Percentiles rank a stretch among this genome's conserved stretches.
Conservation (phyloP, 2,329 filamentous ascomycete genomes). For the Xylariaceae sp. region DNA sequence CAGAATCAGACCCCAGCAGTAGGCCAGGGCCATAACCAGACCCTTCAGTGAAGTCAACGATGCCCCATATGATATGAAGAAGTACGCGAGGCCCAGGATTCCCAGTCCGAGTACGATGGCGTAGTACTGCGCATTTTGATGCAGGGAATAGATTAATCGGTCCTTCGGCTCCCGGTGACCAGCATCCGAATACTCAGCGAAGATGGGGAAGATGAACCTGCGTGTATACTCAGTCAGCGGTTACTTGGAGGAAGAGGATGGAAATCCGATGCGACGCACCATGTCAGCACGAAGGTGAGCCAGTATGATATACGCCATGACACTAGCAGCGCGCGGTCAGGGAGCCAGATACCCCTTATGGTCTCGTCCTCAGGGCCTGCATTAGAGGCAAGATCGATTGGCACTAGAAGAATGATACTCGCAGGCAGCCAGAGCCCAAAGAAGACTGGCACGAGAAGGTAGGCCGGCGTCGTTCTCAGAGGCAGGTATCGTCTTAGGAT, state of each 20-base stretch:
- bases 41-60: conserved; percentile 70
- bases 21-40: conserved; percentile 86
- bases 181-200: conserved; percentile 91
- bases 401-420: conserved; percentile 85
- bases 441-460: conserved; percentile 87
- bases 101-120: conserved; percentile 68
- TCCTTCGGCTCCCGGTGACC: conserved; percentile 83
- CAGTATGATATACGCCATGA: conserved; percentile 96
- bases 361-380: conserved; percentile 66
- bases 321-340: conserved; percentile 70
- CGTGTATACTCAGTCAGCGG: conserved; percentile 15
- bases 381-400: conserved; percentile 89
- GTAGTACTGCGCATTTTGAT: conserved; percentile 85
- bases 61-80: conserved; percentile 73
- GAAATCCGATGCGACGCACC: conserved; percentile 45
- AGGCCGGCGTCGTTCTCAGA: conserved; percentile 82
- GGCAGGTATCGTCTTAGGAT: conserved; percentile 87
- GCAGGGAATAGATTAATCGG: conserved; percentile 76
- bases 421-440: conserved; percentile 91
- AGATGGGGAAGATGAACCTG: conserved; percentile 83
- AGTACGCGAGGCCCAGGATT: conserved; percentile 70
- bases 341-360: conserved; percentile 80
- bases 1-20: conserved; percentile 85
- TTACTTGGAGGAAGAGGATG: background rate
- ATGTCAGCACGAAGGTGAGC: conserved; percentile 92